Evolutionary conservation across 805 yeast genomes (phyloP), one percentile per base, ranked within the genome.

Genomic region (Pichia ethanolica): DNA sequence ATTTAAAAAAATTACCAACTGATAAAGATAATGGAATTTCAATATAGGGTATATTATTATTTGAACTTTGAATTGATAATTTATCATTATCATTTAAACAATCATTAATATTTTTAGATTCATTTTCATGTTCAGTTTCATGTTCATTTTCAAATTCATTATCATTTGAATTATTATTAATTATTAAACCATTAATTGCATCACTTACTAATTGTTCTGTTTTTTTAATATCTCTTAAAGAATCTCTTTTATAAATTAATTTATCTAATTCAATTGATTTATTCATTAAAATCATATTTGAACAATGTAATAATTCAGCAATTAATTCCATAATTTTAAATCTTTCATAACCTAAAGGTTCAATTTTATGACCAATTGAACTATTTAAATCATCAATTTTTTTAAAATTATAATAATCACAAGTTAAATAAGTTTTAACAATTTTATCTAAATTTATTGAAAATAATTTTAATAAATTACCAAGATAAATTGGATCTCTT

Each of bases 301-400:
- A 89, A 62, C 99, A 93, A 67, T 93, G 99, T 49, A 93, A 69
- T 30, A 93, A 72, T 63, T 93, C 99, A 0, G 99, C 99, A 36
- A 93, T 78, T 50, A 93, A 69, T 68, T 93, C 99, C 58, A 95
- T 82, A 9, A 91, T 77, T 61, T 89, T 87, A 68, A 93, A 90
- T 52, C 90, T 74, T 58, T 91, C 95, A 62, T 89, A 87, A 0
- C 99, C 99, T 35, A 93, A 69, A 0, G 93, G 89, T 56, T 81
- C 83, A 56, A 77, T 74, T 2, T 51, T 32, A 26, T 68, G 62
- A 13, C 89, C 87, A 45, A 82, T 71, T 28, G 89, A 81, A 49
- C 85, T 84, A 35, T 44, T 56, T 14, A 55, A 42, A 40, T 48
- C 41, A 10, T 45, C 47, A 20, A 47, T 34, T 6, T 52, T 42